Percentiles rank a stretch among this genome's conserved stretches.
phyloP scores from a whole-genome alignment of 768 basidiomycete genomes.

The Russula compacta region DNA sequence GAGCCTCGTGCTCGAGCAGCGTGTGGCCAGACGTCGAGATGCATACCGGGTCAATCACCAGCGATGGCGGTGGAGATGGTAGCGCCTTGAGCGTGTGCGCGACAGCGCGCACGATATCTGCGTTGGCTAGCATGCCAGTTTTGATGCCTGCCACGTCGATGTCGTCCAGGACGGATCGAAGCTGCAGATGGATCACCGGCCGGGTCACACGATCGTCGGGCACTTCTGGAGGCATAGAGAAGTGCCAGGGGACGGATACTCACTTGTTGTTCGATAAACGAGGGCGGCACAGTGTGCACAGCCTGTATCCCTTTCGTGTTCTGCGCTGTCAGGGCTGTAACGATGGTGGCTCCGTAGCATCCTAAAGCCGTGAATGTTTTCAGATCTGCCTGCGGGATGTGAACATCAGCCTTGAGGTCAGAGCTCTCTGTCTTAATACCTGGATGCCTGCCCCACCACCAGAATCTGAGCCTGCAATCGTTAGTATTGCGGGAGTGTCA shows the following conservation, averaged over 20 bases:
- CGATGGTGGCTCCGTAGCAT: conserved; percentile 72
- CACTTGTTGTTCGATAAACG: conserved; percentile 71
- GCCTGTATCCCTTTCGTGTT: conserved; percentile 80
- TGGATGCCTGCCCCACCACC: conserved; percentile 89
- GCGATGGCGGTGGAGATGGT: conserved; percentile 35
- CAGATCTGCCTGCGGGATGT: conserved; percentile 58
- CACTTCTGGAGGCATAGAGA: background rate
- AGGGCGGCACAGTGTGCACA: conserved; percentile 56
- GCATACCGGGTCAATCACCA: conserved; percentile 86
- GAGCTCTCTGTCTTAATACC: conserved; percentile 30
- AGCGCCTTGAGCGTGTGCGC: conserved; percentile 39
- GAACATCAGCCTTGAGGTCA: background rate
- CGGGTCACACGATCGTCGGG: background rate
- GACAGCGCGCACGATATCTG: conserved; percentile 42
- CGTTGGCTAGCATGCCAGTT: conserved; percentile 80
- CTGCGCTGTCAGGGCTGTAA: conserved; percentile 85
- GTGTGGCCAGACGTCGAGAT: conserved; percentile 85
- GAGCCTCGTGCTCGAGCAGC: conserved; percentile 58
- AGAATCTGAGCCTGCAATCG: conserved; percentile 76
- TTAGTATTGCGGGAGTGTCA: conserved; percentile 36
- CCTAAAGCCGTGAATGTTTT: conserved; percentile 72
- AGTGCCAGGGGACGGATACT: conserved; percentile 17
- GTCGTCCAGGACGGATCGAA: conserved; percentile 63
- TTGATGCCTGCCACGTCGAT: conserved; percentile 68
- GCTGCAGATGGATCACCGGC: conserved; percentile 32